Percentiles rank a stretch among this genome's conserved stretches.
Conservation (phyloP, 192 early-diverging fungal genomes). For the Haplosporangium gracile region DNA sequence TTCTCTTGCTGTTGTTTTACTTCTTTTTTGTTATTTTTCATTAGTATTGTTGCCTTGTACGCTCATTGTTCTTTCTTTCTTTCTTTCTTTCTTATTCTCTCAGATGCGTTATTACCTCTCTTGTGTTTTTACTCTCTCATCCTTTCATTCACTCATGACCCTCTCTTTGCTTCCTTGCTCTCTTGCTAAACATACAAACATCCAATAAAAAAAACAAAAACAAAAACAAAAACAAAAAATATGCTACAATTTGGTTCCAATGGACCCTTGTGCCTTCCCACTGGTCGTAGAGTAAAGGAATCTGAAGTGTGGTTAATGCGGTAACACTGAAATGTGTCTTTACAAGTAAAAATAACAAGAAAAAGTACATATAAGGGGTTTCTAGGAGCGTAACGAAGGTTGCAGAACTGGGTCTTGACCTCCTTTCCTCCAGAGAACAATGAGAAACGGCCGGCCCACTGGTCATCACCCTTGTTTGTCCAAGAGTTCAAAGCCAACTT, state of each 20-base stretch:
- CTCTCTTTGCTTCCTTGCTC: background rate
- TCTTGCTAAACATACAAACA: background rate
- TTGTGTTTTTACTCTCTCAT: conserved; percentile 1
- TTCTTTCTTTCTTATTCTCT: background rate
- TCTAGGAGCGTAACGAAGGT: conserved; percentile 26
- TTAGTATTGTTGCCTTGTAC: background rate
- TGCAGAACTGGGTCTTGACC: conserved; percentile 19
- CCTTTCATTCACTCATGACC: conserved; percentile 1
- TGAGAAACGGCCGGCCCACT: conserved; percentile 40
- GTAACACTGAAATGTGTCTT: background rate
- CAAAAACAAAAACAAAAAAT: background rate
- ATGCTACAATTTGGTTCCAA: background rate
- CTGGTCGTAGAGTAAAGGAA: no score
- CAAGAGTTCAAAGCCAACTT: conserved; percentile 36
- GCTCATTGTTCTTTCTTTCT: background rate
- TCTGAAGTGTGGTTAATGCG: background rate
- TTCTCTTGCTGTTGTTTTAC: conserved; percentile 13
- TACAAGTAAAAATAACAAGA: background rate
- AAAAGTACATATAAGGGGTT: background rate
- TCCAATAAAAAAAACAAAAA: background rate
- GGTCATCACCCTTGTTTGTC: conserved; percentile 15
- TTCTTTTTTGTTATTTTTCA: background rate
- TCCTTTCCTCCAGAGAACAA: background rate
- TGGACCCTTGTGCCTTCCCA: no score
- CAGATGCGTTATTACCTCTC: conserved; percentile 8